Evolutionary conservation across 2,329 filamentous ascomycete genomes (phyloP).

Genomic region (Penicillium sp.): DNA sequence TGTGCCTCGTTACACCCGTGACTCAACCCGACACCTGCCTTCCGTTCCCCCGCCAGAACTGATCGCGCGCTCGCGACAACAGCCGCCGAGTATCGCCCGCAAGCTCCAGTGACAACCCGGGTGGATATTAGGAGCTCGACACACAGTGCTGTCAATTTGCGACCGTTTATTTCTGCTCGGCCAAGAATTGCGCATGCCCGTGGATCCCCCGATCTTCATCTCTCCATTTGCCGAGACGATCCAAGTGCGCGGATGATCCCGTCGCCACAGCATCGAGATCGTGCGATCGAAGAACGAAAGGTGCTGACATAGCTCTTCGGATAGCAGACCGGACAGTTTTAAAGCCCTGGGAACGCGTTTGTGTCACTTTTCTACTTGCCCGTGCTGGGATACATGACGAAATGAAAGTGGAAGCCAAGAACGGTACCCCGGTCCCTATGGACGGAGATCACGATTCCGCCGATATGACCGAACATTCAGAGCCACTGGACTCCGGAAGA

Average conservation of each 20-base stretch:
- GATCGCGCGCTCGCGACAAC: conserved; percentile 25
- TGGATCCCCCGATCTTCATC: conserved; percentile 7
- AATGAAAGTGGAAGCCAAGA: conserved; percentile 36
- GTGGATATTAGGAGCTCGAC: background rate
- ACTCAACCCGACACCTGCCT: conserved; percentile 15
- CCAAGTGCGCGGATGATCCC: conserved; percentile 17
- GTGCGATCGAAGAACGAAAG: conserved; percentile 12
- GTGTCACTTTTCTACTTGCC: background rate
- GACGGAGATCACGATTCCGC: conserved; percentile 41
- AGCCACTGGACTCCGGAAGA: conserved; percentile 43
- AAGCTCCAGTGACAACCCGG: background rate
- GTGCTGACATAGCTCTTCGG: conserved; percentile 1
- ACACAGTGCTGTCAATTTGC: background rate
- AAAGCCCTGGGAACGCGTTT: conserved; percentile 1
- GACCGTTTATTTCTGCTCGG: conserved; percentile 6
- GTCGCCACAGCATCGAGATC: conserved; percentile 14
- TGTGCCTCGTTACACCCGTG: conserved; percentile 24
- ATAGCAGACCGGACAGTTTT: background rate
- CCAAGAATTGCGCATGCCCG: conserved; percentile 11
- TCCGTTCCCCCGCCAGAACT: conserved; percentile 19
- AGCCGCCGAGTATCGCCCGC: conserved; percentile 5
- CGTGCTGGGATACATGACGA: conserved; percentile 26
- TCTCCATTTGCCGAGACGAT: conserved; percentile 10
- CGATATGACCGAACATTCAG: conserved; percentile 36
- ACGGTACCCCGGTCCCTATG: conserved; percentile 38